Conservation (phyloP, 2,329 filamentous ascomycete species). For the Verticillium nubilum region DNA sequence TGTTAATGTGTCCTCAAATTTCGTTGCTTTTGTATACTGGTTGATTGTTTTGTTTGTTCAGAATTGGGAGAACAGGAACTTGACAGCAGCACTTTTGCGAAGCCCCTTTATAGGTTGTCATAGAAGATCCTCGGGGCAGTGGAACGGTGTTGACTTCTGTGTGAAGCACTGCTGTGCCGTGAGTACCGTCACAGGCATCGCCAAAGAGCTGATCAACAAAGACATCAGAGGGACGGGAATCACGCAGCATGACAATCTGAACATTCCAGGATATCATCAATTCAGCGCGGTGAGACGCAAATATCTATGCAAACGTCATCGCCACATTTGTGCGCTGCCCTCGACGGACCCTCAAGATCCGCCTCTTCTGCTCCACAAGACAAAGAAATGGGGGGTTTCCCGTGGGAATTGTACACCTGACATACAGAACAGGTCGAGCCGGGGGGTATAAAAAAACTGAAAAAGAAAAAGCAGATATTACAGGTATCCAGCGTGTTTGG, state of each 20-base stretch:
- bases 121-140: too few relatives aligned
- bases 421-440: not conserved
- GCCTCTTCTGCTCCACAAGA: not conserved
- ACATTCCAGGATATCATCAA: not conserved
- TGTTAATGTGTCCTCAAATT: not conserved
- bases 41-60: too few relatives aligned
- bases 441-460: slow-evolving; percentile 10
- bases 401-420: not conserved
- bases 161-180: too few relatives aligned
- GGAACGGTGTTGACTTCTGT: too few relatives aligned
- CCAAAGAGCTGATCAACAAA: not conserved
- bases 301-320: not conserved
- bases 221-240: not conserved
- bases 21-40: too few relatives aligned
- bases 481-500: slow-evolving; percentile 11
- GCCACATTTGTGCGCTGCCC: not conserved
- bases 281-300: not conserved
- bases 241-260: too few relatives aligned
- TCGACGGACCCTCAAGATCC: not conserved
- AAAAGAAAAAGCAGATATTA: slow-evolving; percentile 12
- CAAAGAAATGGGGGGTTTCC: not conserved
- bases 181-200: not conserved
- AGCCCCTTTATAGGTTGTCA: too few relatives aligned
- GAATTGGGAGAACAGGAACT: too few relatives aligned
- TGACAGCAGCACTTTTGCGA: too few relatives aligned